Evolutionary conservation across 2,329 filamentous ascomycete species (phyloP), one percentile per base, ranked within the genome.

Genomic region (Claviceps spartinae): DNA sequence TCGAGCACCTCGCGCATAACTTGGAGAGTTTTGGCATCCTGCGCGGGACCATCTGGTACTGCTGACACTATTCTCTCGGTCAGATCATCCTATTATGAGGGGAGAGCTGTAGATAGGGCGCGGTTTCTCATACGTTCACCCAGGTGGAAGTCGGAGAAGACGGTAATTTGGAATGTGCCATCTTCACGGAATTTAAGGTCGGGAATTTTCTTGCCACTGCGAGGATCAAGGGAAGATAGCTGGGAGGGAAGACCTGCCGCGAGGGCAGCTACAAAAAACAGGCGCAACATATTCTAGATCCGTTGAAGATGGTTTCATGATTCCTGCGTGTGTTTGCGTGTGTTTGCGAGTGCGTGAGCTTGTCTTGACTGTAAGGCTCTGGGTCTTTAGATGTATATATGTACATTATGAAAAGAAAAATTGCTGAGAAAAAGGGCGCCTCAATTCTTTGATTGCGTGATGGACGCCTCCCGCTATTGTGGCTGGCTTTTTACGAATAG

Each of bases 1-100:
- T 79, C 70, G 1, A 88, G 71, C 6, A 87, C 68, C 1, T 69
- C 66, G 47, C 72, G 71, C 59, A 87, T 78, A 0, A 85, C 78
- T 6, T 65, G 57, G 2, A 76, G 65, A 0, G 79, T 78, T 47
- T 77, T 76, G 53, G 70, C 59, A 61, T 87, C 83, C 54, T 78
- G 75, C 30, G 69, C 67, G 5, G 71, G 70, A 0, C 65, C 65
- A 20, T 46, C 20, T 5, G 41, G 6, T 8, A 48, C 22, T 16
- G 36, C 24, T 22, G 49, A 20, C 41, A 22, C 43, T 51, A 3
- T 14, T 18, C 1, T 5, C 30, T 13, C 36, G 8, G 30, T 51
- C n/a, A 44, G 34, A 8, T 36, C 22, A 47, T 37, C 4, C 22
- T n/a, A 5, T 5, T 3, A 43, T 18, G 18, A 43, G 5, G 4